These are phyloP conservation scores for Phallus indusiatus DNA, from an alignment of 768 basidiomycete genomes.

Conservation along the genomic window DNA sequence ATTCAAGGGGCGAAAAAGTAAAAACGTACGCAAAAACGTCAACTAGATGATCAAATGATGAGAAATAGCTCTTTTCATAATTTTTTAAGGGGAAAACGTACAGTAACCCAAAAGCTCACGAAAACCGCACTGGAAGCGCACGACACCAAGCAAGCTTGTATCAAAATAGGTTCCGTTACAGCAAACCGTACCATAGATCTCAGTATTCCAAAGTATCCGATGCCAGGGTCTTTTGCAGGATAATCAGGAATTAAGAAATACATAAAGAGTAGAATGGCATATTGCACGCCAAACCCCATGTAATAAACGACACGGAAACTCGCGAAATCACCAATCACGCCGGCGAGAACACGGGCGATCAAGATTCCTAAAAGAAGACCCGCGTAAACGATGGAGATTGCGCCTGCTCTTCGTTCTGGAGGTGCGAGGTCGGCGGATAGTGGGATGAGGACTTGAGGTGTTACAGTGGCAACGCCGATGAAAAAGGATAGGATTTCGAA, in stretches of 20 bases:
- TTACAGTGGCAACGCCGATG: conserved; percentile 61
- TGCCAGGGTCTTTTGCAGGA: conserved; percentile 55
- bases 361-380: conserved; percentile 65
- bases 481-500: conserved; percentile 66
- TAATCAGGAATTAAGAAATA: conserved; percentile 75
- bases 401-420: conserved; percentile 58
- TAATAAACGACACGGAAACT: conserved; percentile 73
- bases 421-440: conserved; percentile 77
- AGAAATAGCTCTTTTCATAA: conserved; percentile 7
- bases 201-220: conserved; percentile 54
- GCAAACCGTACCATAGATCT: conserved; percentile 71
- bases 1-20: background rate
- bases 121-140: conserved; percentile 52
- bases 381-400: conserved; percentile 65
- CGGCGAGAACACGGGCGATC: conserved; percentile 64
- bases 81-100: background rate
- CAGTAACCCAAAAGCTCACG: conserved; percentile 47
- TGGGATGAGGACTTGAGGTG: conserved; percentile 67
- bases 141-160: conserved; percentile 58
- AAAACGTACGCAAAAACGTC: conserved; percentile 30
- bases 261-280: conserved; percentile 42
- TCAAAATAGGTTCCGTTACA: conserved; percentile 67
- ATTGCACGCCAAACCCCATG: conserved; percentile 65
- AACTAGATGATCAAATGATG: conserved; percentile 16
- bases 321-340: conserved; percentile 62